A percentile compares a stretch with the other conserved stretches of the same genome.
phyloP scores from a whole-genome alignment of 129 eudicot species.

The Sambucus nigra region DNA sequence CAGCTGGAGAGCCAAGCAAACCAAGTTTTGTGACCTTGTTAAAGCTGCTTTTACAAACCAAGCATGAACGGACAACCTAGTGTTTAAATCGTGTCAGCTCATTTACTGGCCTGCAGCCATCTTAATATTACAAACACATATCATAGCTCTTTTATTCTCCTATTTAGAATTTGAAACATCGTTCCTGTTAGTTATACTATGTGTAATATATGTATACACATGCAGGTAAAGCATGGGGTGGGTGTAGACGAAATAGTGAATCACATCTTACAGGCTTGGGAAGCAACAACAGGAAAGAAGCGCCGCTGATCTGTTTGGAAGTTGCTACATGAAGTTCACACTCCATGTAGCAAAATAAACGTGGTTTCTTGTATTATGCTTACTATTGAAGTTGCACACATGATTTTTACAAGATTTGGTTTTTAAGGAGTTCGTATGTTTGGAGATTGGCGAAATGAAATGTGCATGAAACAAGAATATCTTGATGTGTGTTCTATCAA shows the following conservation, averaged over 20 bases:
- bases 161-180: not conserved
- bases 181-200: not conserved
- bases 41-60: no score
- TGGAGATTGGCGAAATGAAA: no score
- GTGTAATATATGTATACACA: not conserved
- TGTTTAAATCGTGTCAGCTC: no score
- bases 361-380: not conserved
- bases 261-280: conserved; percentile 77
- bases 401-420: not conserved
- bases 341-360: not conserved
- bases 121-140: not conserved
- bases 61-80: no score
- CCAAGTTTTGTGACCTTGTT: no score
- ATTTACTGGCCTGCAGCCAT: no score
- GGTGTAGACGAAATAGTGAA: conserved; percentile 81
- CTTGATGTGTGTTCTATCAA: no score
- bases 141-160: not conserved
- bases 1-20: no score
- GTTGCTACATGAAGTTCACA: no score
- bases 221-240: conserved; percentile 92
- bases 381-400: not conserved
- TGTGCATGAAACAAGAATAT: no score
- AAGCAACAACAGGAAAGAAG: conserved; percentile 51
- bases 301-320: conserved; percentile 39
- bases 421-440: not conserved